phyloP scores from a whole-genome alignment of 306 rosid genomes.

The Quercus mongolica region DNA sequence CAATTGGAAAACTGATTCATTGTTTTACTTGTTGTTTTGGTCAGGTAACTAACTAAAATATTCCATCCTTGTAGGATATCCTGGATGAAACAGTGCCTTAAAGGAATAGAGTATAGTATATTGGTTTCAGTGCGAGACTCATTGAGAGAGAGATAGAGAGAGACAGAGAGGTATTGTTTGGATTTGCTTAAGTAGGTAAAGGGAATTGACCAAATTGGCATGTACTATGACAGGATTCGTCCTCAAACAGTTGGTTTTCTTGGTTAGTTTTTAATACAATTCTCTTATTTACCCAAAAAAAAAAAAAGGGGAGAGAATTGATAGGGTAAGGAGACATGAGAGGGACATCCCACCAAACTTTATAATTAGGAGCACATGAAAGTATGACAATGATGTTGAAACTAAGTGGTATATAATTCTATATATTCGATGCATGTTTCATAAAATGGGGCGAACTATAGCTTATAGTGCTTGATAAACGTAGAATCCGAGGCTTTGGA shows the following conservation, averaged over 20 bases:
- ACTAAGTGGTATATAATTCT: not conserved
- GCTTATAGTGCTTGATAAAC: constrained; percentile 17
- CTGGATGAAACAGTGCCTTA: not conserved
- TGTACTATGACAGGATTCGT: no score
- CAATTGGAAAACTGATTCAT: not conserved
- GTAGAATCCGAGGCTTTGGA: constrained; percentile 53
- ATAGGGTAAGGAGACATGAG: constrained; percentile 21
- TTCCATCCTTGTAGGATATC: not conserved
- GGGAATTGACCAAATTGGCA: not conserved
- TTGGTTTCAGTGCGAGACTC: no score
- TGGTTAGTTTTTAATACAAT: no score
- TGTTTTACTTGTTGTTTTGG: not conserved
- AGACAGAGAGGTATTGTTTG: not conserved
- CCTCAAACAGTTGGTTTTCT: no score
- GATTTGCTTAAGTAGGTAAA: not conserved
- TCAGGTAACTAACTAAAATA: not conserved
- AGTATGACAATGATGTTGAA: constrained; percentile 20
- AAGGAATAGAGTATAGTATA: not conserved
- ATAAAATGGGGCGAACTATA: constrained; percentile 14
- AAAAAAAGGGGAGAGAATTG: not conserved
- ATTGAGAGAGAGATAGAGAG: no score
- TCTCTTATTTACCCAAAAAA: no score
- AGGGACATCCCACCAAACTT: constrained; percentile 51
- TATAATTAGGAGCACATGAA: constrained; percentile 63
- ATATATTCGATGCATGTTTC: constrained; percentile 11